phyloP scores from a whole-genome alignment of 2,329 filamentous ascomycete genomes.

The Diaporthe caulivora region DNA sequence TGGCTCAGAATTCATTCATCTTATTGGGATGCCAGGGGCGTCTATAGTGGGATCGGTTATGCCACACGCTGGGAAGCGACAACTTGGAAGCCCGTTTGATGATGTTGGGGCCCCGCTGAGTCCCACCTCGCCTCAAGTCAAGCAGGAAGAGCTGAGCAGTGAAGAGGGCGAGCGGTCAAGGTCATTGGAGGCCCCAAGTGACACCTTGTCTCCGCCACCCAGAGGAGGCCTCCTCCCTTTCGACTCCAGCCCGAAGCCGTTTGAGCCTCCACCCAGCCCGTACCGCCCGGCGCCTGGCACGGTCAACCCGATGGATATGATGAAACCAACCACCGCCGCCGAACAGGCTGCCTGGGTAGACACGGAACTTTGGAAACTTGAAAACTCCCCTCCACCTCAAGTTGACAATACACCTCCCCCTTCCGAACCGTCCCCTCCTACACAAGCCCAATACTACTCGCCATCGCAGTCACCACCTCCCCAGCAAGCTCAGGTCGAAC shows the following conservation, averaged over 20 bases:
- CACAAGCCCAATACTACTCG: conserved; percentile 23
- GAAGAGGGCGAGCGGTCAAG: conserved; percentile 29
- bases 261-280: conserved; percentile 44
- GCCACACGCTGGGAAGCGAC: conserved; percentile 26
- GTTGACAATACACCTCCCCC: conserved; percentile 31
- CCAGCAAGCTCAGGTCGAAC: conserved; percentile 13
- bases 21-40: conserved; percentile 36
- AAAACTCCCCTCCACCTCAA: conserved; percentile 46
- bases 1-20: conserved; percentile 25
- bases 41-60: conserved; percentile 32
- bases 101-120: conserved; percentile 33
- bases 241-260: conserved; percentile 41
- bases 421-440: conserved; percentile 30
- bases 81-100: conserved; percentile 30
- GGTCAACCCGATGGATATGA: conserved; percentile 67
- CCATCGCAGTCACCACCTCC: conserved; percentile 23
- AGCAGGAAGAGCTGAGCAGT: conserved; percentile 36
- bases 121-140: conserved; percentile 32
- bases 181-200: conserved; percentile 22
- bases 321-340: conserved; percentile 56
- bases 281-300: conserved; percentile 57
- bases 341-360: conserved; percentile 51
- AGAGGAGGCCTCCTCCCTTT: conserved; percentile 36
- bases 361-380: conserved; percentile 51
- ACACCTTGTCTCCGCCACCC: conserved; percentile 35